These are phyloP conservation scores for Candida parachauliodes DNA, from an alignment of 805 yeast genomes.

Conservation along the genomic window DNA sequence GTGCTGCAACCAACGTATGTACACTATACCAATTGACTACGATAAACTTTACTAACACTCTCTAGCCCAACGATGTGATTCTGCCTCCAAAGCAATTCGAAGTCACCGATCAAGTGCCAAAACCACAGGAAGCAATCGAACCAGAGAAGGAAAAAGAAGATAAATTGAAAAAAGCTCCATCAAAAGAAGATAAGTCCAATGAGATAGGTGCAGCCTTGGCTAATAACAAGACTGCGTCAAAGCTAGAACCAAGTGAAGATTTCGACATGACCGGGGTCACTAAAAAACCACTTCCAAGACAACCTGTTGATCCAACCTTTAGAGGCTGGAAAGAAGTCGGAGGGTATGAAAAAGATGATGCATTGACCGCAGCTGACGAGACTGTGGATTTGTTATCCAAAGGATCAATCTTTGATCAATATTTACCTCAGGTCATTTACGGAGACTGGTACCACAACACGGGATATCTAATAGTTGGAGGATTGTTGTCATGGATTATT, in stretches of 20 bases:
- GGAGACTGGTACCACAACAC: slow-evolving; percentile 97
- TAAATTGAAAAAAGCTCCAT: no score
- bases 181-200: neutral
- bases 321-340: slow-evolving; percentile 96
- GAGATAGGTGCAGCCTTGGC: slow-evolving; percentile 1
- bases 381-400: slow-evolving; percentile 64
- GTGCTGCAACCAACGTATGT: slow-evolving; percentile 9
- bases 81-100: slow-evolving; percentile 30
- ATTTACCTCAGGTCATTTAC: slow-evolving; percentile 68
- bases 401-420: slow-evolving; percentile 71
- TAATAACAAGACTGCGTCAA: neutral
- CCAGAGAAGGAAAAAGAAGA: no score
- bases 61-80: slow-evolving; percentile 27
- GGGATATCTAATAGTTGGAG: slow-evolving; percentile 66
- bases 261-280: slow-evolving; percentile 29
- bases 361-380: slow-evolving; percentile 64
- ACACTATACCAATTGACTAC: neutral
- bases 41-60: neutral
- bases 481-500: slow-evolving; percentile 67
- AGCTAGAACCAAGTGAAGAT: slow-evolving; percentile 32
- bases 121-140: slow-evolving; percentile 8
- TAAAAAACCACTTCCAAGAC: slow-evolving; percentile 42
- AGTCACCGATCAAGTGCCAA: slow-evolving; percentile 14
- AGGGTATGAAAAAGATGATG: slow-evolving; percentile 73
- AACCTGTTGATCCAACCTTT: slow-evolving; percentile 60